Conservation (phyloP, 805 yeast genomes). For the Candida parachauliodes region DNA sequence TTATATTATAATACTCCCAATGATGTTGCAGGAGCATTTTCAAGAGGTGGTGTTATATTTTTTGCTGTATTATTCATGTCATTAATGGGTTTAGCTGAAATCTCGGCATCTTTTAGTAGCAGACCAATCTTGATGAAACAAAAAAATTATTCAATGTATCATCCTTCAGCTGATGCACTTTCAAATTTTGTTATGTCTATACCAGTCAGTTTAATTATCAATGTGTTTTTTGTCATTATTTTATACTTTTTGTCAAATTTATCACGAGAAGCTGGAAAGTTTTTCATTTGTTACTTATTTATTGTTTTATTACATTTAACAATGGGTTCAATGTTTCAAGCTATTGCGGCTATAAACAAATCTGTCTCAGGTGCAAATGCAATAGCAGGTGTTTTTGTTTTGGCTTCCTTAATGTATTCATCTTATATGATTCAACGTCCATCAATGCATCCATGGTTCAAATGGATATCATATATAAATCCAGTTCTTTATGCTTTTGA, state of each 20-base stretch:
- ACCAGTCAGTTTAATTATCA: slow-evolving; percentile 20
- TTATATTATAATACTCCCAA: slow-evolving; percentile 52
- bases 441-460: slow-evolving; percentile 33
- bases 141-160: slow-evolving; percentile 24
- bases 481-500: slow-evolving; percentile 29
- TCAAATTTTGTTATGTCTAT: slow-evolving; percentile 19
- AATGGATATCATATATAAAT: slow-evolving; percentile 37
- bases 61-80: slow-evolving; percentile 54
- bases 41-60: slow-evolving; percentile 62
- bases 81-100: slow-evolving; percentile 47
- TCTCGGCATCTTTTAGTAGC: slow-evolving; percentile 22
- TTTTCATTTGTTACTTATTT: slow-evolving; percentile 48
- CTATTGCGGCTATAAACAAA: slow-evolving; percentile 49
- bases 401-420: slow-evolving; percentile 26
- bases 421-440: slow-evolving; percentile 29
- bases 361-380: slow-evolving; percentile 57
- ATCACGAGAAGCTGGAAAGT: slow-evolving; percentile 51
- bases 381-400: slow-evolving; percentile 46
- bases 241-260: slow-evolving; percentile 33
- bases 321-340: slow-evolving; percentile 51
- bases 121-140: slow-evolving; percentile 30
- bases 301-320: slow-evolving; percentile 46
- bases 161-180: slow-evolving; percentile 26
- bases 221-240: slow-evolving; percentile 20
- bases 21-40: slow-evolving; percentile 53